Base-by-base conservation (phyloP, 768 basidiomycete species). In the Tricholoma furcatifolium region DNA sequence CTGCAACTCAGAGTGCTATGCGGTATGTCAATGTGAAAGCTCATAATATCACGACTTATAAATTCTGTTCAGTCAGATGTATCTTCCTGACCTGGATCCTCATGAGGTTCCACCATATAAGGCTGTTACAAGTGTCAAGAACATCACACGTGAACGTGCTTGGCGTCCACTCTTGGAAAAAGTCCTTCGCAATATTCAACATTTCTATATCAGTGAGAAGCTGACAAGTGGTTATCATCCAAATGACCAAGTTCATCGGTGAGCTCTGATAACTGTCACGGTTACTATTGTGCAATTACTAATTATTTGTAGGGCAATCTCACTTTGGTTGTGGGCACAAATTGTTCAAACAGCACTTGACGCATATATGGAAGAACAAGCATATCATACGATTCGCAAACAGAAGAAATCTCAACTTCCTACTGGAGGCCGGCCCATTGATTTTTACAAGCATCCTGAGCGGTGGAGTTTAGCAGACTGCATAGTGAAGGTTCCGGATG, bases 131-230 rank as follows among this genome's bases (percentile, higher is more conserved):
- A 66, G 66, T 55, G 55, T 56, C 1, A 62, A 62, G 14, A 68
- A 70, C 30, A 70, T 70, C 27, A 68, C 65, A 17, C 56, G 63
- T 9, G 65, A 70, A 51, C 61, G 63, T 0, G 42, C 11, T 1
- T 68, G 67, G 68, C 57, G 62, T 4, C 66, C 68, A 0, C 23
- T 70, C 0, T 65, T 51, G 43, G 60, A 64, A 18, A 64, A 64
- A 38, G 67, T 67, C 14, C 59, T 67, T 10, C 47, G 55, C 1
- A 70, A 68, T 45, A 49, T 70, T 12, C 23, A 47, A 7, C 57
- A 62, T 42, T 30, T 32, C 0, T 69, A 65, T 30, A 46, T 53
- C 6, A 35, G 35, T 6, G 65, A 64, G 2, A 56, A 63, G 40
- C 48, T 55, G 2, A 50, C 35, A 1, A 47, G 62, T 12, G 66